Evolutionary conservation across 345 rosid genomes (phyloP), one percentile per base, ranked within the genome.

Genomic region (Draba incana): DNA sequence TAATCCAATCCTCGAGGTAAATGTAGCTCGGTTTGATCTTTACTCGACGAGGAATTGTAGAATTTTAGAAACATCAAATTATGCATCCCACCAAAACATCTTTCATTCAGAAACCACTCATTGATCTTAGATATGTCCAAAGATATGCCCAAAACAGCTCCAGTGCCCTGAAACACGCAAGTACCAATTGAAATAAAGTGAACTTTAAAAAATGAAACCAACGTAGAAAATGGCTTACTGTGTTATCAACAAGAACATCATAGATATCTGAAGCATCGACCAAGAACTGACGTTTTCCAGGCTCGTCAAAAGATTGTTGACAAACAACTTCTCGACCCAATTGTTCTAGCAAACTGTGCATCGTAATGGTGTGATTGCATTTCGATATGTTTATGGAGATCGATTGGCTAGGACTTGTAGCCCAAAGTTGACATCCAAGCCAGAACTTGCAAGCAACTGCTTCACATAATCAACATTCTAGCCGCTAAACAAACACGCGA

Each of bases 401-500:
- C 68, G 78, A 9, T 72, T 64, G 4, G 65, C 0, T 0, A 80
- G 75, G 48, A 62, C 63, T 24, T 62, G 4, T 33, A 71, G n/a
- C 30, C 63, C 62, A 53, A 62, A 61, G 16, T 43, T 14, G 27
- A 52, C 62, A 62, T 65, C 24, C 31, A 27, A 23, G 30, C 57
- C 24, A 49, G 57, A 62, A 37, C 33, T 56, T 3, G 52, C 70
- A 1, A 76, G 67, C n/a, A 76, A 53, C 28, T 42, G 11, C 13
- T 4, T 33, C 35, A 78, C 63, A 11, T 2, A 3, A n/a, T 75
- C 57, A 23, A 15, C 47, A 1, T 39, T 14, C 11, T 33, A 28
- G 1, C 78, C 71, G 5, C 42, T 74, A 11, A 77, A 77, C 53
- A 79, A 68, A 48, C 80, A 77, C 1, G 80, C 80, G 49, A 82